Evolutionary conservation across 805 yeast species (phyloP).

Genomic region (Zygoascus biomembranicola): DNA sequence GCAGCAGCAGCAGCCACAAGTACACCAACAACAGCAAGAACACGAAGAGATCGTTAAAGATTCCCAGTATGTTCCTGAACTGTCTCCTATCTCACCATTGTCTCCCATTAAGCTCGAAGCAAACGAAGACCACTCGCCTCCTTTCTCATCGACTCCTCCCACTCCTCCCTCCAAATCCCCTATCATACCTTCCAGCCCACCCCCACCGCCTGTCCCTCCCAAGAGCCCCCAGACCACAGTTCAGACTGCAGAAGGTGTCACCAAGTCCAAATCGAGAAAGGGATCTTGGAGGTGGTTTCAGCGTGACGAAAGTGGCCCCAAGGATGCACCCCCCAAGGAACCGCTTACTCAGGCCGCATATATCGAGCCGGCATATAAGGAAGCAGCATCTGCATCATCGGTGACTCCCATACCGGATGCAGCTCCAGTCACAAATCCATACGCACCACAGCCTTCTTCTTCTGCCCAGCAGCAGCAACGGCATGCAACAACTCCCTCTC

Average conservation of each 20-base stretch:
- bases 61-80: background rate
- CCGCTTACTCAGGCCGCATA: background rate
- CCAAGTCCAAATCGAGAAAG: conserved; percentile 2
- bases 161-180: background rate
- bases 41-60: background rate
- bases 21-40: background rate
- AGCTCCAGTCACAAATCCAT: background rate
- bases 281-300: conserved; percentile 14
- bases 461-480: background rate
- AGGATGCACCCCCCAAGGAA: background rate
- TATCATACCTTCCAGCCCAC: background rate
- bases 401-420: background rate
- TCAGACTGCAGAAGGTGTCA: background rate
- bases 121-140: background rate
- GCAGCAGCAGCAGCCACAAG: background rate
- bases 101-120: background rate
- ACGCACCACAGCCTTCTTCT: background rate
- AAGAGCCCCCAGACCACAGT: background rate
- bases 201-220: conserved; percentile 1
- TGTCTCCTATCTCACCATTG: background rate
- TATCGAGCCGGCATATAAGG: background rate
- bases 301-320: background rate
- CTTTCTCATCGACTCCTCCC: background rate
- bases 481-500: background rate
- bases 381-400: background rate